A percentile compares a stretch with the other conserved stretches of the same genome.
Conservation (phyloP, 23 red algal genomes). For the Cyanidiococcus yangmingshanensis region DNA sequence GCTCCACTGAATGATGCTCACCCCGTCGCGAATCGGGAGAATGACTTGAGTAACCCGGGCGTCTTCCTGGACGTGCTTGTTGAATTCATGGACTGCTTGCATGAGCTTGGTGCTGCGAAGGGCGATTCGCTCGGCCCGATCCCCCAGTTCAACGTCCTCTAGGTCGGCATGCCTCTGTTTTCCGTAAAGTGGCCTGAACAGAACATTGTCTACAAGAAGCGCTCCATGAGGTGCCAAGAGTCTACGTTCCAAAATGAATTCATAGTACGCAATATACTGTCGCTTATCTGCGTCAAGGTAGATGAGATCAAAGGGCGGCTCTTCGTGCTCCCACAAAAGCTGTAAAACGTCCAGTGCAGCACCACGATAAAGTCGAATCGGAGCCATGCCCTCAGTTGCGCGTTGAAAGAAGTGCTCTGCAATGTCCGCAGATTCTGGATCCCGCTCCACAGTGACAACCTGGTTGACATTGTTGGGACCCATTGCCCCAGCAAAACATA, state of each 20-base stretch:
- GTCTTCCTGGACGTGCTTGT: slow-evolving; percentile 33
- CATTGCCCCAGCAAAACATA: slow-evolving; percentile 60
- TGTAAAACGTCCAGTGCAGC: slow-evolving; percentile 30
- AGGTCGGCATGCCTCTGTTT: background rate
- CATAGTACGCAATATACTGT: slow-evolving; percentile 45
- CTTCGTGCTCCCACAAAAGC: background rate
- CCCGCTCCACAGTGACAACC: slow-evolving; percentile 54
- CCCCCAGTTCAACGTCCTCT: slow-evolving; percentile 41
- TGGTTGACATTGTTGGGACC: slow-evolving; percentile 4
- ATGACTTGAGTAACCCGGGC: slow-evolving; percentile 42
- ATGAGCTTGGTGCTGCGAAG: slow-evolving; percentile 7
- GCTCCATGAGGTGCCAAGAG: slow-evolving; percentile 50
- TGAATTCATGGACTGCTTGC: slow-evolving; percentile 54
- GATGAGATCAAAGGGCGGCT: slow-evolving; percentile 63
- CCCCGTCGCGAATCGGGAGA: slow-evolving; percentile 63
- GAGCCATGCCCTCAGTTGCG: background rate
- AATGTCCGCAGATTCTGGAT: slow-evolving; percentile 36
- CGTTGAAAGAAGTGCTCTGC: slow-evolving; percentile 39
- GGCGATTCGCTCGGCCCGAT: slow-evolving; percentile 15
- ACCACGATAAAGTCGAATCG: slow-evolving; percentile 36
- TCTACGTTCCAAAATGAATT: slow-evolving; percentile 34
- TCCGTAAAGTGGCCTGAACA: slow-evolving; percentile 53
- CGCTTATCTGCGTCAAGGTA: slow-evolving; percentile 90
- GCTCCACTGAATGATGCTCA: slow-evolving; percentile 50
- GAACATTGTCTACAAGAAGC: slow-evolving; percentile 62